A percentile compares a stretch with the other conserved stretches of the same genome.
Conservation (phyloP, 257 asterid genomes). For the Fraxinus anomala region DNA sequence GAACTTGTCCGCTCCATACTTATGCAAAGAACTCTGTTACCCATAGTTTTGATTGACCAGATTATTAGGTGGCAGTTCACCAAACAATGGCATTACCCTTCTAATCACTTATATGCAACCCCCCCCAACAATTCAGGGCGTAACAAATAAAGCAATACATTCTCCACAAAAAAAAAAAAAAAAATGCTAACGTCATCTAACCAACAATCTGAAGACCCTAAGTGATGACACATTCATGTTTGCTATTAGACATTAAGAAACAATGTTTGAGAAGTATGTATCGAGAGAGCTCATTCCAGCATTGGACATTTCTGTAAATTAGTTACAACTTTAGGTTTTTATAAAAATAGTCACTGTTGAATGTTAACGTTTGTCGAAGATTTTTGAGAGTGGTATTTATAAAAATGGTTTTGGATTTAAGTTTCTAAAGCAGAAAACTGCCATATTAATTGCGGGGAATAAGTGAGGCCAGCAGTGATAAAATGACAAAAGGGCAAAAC, state of each 20-base stretch:
- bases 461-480: not conserved
- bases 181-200: too few species aligned
- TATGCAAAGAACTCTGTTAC: not conserved
- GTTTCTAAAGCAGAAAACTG: not conserved
- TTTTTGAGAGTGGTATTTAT: not conserved
- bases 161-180: not conserved
- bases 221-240: slow-evolving; percentile 10
- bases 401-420: not conserved
- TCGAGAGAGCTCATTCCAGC: too few species aligned
- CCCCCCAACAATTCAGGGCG: not conserved
- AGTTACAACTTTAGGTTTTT: not conserved
- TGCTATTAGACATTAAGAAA: not conserved
- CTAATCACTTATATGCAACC: not conserved
- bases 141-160: not conserved
- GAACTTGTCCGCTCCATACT: not conserved
- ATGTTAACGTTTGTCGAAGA: not conserved
- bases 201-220: too few species aligned
- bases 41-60: not conserved
- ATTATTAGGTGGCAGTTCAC: not conserved
- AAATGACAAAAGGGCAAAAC: not conserved
- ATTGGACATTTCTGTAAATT: too few species aligned
- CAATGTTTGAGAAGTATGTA: too few species aligned
- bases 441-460: not conserved
- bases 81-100: not conserved
- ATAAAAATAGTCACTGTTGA: not conserved